Base-by-base conservation (phyloP, 2,329 filamentous ascomycete genomes). In the Neonectria sp. region DNA sequence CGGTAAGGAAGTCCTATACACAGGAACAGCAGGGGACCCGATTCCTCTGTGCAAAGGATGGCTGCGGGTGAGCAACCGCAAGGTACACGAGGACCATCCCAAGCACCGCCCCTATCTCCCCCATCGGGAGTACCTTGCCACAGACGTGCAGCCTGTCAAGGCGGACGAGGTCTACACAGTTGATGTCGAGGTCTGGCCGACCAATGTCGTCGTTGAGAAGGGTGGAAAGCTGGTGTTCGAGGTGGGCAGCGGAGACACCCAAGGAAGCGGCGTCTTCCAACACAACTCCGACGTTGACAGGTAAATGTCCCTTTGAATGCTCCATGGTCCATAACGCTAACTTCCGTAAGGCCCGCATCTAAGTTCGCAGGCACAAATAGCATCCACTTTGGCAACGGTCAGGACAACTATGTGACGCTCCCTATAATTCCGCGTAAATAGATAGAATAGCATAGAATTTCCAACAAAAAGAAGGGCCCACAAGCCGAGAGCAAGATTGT, bases 161-260 rank as follows among this genome's bases (percentile, higher is more conserved):
- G 79, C 83, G 0, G 86, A 86, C 0, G 85, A 89, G 61, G 80
- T 90, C 0, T 92, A 92, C 71, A 78, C 76, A 0, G 87, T 91
- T 0, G 89, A 92, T 68, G 81, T 92, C 0, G 90, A 92, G 75
- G 76, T 92, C 0, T 92, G 89, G 90, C 89, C 90, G 0, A 91
- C 89, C 0, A 90, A 89, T 67, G 88, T 91, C 0, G 79, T 90
- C 0, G 80, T 79, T 11, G 76, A 78, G 27, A 75, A 76, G 37
- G 88, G 88, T 0, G 86, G 83, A 0, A 84, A 80, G 71, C 71
- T 91, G 17, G 82, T 90, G 3, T 84, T 91, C 48, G 88, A 91
- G 76, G 80, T 91, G 3, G 77, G 82, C 6, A 84, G 81, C 49
- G 86, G 86, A 1, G 89, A 91, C 77, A 91, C 89, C 0, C 88